phyloP scores from a whole-genome alignment of 257 asterid species.

The Craterostigma plantagineum region DNA sequence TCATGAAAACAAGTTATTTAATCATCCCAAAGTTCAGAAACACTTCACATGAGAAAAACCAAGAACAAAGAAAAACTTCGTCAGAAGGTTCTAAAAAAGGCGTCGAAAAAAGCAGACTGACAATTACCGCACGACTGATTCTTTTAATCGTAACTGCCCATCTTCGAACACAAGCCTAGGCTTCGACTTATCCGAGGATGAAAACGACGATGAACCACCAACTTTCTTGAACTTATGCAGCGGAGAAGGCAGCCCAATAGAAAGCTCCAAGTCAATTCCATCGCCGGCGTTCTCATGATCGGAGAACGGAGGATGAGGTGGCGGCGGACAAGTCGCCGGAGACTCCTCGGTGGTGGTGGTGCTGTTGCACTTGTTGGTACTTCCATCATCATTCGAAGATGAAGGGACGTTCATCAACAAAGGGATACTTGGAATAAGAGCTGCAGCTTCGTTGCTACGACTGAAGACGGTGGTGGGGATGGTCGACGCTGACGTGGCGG shows the following conservation, averaged over 20 bases:
- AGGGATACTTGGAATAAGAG: not conserved
- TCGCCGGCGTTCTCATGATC: slow-evolving; percentile 6
- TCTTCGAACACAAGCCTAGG: not conserved
- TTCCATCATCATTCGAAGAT: slow-evolving; percentile 9
- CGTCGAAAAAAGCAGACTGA: too few relatives aligned
- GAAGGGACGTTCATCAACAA: slow-evolving; percentile 19
- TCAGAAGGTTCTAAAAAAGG: slow-evolving; percentile 22
- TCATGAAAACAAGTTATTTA: too few relatives aligned
- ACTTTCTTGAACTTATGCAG: slow-evolving; percentile 10
- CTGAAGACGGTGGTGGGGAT: slow-evolving; percentile 7
- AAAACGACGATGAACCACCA: slow-evolving; percentile 18
- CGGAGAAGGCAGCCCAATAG: slow-evolving; percentile 45
- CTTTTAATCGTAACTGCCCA: too few relatives aligned
- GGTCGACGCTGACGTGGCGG: slow-evolving; percentile 8
- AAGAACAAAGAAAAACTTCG: too few relatives aligned
- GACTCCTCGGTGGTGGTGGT: slow-evolving; percentile 3
- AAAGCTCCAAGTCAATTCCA: slow-evolving; percentile 39
- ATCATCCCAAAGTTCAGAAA: too few relatives aligned
- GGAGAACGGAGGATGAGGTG: not conserved
- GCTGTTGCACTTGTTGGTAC: not conserved
- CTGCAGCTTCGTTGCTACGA: too few relatives aligned
- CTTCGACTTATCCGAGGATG: slow-evolving; percentile 18
- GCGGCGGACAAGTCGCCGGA: slow-evolving; percentile 4
- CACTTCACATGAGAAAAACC: too few relatives aligned
- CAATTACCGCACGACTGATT: too few relatives aligned